These are phyloP conservation scores for Yamagishiella unicocca DNA, from an alignment of 139 green algal species.

Conservation along the genomic window DNA sequence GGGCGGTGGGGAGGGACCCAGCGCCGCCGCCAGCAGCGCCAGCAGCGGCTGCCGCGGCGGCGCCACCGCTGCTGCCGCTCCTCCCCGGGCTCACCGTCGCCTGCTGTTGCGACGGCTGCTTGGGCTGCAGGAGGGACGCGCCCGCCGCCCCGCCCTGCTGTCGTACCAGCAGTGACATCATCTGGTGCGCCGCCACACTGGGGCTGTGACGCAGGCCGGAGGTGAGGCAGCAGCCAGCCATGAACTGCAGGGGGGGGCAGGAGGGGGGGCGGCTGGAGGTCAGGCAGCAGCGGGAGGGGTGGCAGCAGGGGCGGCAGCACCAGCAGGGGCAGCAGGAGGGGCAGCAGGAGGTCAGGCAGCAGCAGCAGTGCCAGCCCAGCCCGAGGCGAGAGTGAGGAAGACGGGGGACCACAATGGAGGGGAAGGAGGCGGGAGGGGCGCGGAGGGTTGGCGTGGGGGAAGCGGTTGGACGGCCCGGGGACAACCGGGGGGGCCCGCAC, in stretches of 20 bases:
- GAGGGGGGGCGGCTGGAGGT: too few species aligned
- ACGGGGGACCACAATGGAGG: background rate
- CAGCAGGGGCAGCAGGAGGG: background rate
- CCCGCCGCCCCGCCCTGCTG: constrained; percentile 10
- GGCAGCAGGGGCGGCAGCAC: too few species aligned
- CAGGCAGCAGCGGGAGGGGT: background rate
- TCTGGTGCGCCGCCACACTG: constrained; percentile 5
- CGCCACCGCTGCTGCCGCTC: too few species aligned
- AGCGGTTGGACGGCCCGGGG: too few species aligned
- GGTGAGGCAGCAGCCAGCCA: constrained; percentile 20
- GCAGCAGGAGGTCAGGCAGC: background rate
- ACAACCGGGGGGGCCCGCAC: too few species aligned
- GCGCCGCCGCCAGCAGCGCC: background rate
- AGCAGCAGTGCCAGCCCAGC: too few species aligned
- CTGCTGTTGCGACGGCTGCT: background rate
- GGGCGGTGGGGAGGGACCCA: background rate
- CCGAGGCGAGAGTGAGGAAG: background rate
- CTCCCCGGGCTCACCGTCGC: too few species aligned
- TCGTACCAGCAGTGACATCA: constrained; percentile 46
- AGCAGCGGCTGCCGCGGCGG: too few species aligned
- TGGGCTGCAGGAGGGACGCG: background rate
- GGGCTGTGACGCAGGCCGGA: constrained; percentile 29
- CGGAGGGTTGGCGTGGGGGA: too few species aligned
- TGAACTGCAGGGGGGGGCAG: background rate
- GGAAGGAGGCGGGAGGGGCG: too few species aligned